A percentile compares a stretch with the other conserved stretches of the same genome.
phyloP scores from a whole-genome alignment of 768 basidiomycete genomes.

The Termitomyces heimii region DNA sequence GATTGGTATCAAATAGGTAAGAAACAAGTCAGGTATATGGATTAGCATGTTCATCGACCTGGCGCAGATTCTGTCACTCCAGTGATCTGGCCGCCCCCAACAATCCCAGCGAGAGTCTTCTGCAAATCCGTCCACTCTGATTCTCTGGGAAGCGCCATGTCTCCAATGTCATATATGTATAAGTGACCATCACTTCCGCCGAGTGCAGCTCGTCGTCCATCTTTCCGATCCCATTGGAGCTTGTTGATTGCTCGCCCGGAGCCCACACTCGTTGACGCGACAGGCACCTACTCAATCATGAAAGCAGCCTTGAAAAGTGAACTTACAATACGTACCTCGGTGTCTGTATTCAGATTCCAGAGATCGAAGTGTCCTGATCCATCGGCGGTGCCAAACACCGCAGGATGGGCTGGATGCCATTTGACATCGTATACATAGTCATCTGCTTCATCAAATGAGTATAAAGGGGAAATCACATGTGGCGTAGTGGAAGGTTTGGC shows the following conservation, averaged over 20 bases:
- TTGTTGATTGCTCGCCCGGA: conserved; percentile 89
- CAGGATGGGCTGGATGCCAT: conserved; percentile 97
- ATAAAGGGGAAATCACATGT: conserved; percentile 64
- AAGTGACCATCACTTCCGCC: conserved; percentile 91
- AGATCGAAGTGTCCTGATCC: conserved; percentile 94
- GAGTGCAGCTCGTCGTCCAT: conserved; percentile 83
- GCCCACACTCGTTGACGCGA: conserved; percentile 79
- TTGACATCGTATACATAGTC: conserved; percentile 99
- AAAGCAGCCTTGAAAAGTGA: not conserved
- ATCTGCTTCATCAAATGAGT: conserved; percentile 96
- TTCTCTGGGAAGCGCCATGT: conserved; percentile 83
- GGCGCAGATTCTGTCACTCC: conserved; percentile 24
- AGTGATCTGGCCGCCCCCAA: conserved; percentile 47
- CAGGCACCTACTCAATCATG: conserved; percentile 62
- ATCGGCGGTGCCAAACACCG: conserved; percentile 89
- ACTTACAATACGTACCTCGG: conserved; percentile 68
- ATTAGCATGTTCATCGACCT: conserved; percentile 8
- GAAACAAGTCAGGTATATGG: not conserved
- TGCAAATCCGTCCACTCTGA: conserved; percentile 93
- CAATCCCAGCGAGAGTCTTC: conserved; percentile 73
- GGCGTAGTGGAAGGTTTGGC: conserved; percentile 64
- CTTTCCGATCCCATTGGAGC: conserved; percentile 90
- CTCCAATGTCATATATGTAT: conserved; percentile 94
- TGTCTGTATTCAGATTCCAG: conserved; percentile 97
- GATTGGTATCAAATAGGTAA: not conserved